phyloP scores from a whole-genome alignment of 108 stramenopile genomes.

The Cyclostephanos tholiformis region DNA sequence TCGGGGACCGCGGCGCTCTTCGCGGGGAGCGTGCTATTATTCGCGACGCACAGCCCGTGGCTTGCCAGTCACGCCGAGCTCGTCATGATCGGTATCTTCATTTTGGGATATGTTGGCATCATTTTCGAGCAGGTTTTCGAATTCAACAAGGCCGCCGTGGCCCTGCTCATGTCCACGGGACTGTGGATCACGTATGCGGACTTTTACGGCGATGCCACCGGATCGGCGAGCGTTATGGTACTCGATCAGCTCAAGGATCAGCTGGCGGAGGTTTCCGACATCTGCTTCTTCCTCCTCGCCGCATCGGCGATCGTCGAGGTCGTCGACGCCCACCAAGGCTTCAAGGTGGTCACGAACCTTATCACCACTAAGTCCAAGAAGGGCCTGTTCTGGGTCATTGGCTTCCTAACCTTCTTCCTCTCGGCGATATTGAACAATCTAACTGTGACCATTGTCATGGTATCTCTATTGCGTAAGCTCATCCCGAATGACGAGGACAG shows the following conservation, averaged over 20 bases:
- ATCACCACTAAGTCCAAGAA: conserved; percentile 92
- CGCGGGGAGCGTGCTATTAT: conserved; percentile 58
- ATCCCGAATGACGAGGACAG: conserved; percentile 84
- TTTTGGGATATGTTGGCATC: conserved; percentile 91
- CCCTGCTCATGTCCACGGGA: conserved; percentile 90
- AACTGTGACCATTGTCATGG: conserved; percentile 95
- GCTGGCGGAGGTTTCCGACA: conserved; percentile 92
- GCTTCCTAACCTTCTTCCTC: conserved; percentile 91
- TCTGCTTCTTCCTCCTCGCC: conserved; percentile 93
- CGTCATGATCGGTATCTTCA: conserved; percentile 88
- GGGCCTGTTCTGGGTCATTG: conserved; percentile 89
- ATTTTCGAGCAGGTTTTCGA: conserved; percentile 95
- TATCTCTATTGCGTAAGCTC: conserved; percentile 84
- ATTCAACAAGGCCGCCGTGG: conserved; percentile 93
- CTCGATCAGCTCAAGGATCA: conserved; percentile 85
- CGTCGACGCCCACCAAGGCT: conserved; percentile 94
- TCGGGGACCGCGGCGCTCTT: conserved; percentile 59
- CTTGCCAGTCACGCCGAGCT: conserved; percentile 74
- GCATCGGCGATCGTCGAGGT: conserved; percentile 94
- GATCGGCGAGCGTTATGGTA: conserved; percentile 68
- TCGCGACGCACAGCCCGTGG: conserved; percentile 80
- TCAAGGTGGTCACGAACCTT: conserved; percentile 92
- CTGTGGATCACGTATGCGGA: conserved; percentile 95
- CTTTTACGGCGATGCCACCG: conserved; percentile 67
- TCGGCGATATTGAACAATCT: conserved; percentile 92